These are phyloP conservation scores for Trametes elegans DNA, from an alignment of 768 basidiomycete genomes.

Conservation along the genomic window DNA sequence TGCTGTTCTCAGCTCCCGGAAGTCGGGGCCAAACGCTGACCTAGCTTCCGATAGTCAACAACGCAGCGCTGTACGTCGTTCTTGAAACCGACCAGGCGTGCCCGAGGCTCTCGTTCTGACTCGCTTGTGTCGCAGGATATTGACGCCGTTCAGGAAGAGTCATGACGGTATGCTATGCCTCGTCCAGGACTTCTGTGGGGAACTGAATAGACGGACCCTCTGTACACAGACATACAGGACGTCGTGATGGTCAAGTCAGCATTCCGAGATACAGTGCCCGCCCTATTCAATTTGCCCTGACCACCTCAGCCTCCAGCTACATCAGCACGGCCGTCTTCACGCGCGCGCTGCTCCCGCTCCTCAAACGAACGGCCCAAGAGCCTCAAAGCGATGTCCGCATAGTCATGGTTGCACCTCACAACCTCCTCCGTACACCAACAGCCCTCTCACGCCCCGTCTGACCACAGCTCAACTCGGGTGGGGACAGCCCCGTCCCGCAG, in stretches of 20 bases:
- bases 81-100: no score
- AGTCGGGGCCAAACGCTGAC: background rate
- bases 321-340: constrained; percentile 31
- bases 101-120: no score
- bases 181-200: no score
- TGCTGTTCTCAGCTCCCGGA: background rate
- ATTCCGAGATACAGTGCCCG: no score
- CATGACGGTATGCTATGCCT: constrained; percentile 6
- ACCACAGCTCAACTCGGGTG: background rate
- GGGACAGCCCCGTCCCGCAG: constrained; percentile 18
- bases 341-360: constrained; percentile 29
- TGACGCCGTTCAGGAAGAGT: constrained; percentile 19
- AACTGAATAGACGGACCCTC: no score
- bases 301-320: constrained; percentile 21
- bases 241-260: constrained; percentile 42
- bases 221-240: constrained; percentile 38
- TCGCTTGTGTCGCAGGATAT: no score
- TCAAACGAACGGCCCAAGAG: constrained; percentile 29
- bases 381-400: constrained; percentile 33
- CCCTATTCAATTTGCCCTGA: no score
- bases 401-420: constrained; percentile 23
- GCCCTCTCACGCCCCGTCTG: background rate
- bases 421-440: no score
- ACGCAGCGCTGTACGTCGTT: constrained; percentile 44
- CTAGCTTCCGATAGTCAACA: constrained; percentile 41